These are phyloP conservation scores for Marvania coccoides DNA, from an alignment of 139 green algal genomes.

Conservation along the genomic window DNA sequence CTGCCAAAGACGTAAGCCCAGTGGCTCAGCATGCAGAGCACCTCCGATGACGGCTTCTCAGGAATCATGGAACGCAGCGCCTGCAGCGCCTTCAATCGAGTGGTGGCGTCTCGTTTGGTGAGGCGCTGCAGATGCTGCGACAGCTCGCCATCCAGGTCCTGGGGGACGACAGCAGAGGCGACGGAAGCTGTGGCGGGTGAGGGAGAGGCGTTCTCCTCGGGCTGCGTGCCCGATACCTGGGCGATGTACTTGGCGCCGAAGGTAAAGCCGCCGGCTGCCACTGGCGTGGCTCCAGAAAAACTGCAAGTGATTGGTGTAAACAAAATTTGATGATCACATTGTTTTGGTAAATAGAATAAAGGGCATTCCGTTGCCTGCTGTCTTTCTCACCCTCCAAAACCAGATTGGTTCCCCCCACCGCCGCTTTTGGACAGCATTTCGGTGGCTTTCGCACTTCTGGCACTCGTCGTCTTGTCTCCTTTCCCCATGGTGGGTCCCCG, in stretches of 20 bases:
- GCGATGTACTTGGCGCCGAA: constrained; percentile 28
- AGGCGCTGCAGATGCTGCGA: constrained; percentile 65
- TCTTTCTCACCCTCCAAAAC: constrained; percentile 20
- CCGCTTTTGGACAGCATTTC: neutral
- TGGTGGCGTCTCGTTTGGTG: constrained; percentile 68
- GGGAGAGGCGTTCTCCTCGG: neutral
- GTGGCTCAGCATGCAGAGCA: constrained; percentile 39
- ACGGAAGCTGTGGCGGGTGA: neutral
- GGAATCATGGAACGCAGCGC: constrained; percentile 34
- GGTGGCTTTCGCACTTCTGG: constrained; percentile 10
- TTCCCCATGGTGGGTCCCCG: too few relatives aligned
- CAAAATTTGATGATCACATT: neutral
- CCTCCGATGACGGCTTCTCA: constrained; percentile 4
- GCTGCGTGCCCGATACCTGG: neutral
- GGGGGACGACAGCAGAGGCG: constrained; percentile 7
- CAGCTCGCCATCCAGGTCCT: constrained; percentile 56
- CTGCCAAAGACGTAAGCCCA: constrained; percentile 64
- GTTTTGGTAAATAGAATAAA: neutral
- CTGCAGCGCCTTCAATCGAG: constrained; percentile 79
- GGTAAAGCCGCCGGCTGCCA: constrained; percentile 4
- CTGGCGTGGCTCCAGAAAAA: neutral
- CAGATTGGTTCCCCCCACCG: neutral
- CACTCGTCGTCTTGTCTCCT: neutral
- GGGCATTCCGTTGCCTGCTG: neutral
- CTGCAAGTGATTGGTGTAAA: neutral